Percentiles rank a stretch among this genome's conserved stretches.
phyloP scores from a whole-genome alignment of 768 basidiomycete genomes.

The Tricholoma terreum region DNA sequence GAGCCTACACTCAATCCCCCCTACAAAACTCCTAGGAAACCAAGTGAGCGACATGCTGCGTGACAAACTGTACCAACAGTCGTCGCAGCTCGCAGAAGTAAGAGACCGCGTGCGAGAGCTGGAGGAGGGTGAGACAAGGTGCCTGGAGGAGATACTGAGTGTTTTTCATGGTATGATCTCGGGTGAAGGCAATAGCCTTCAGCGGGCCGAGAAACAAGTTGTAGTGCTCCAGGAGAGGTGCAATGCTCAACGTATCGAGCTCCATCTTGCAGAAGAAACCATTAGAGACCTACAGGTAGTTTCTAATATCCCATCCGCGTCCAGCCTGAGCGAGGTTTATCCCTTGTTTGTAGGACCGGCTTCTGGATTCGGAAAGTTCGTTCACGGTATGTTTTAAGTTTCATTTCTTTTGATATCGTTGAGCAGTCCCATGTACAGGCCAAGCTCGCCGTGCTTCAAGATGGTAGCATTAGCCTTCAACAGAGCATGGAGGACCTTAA shows the following conservation, averaged over 20 bases:
- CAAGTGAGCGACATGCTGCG: constrained; percentile 39
- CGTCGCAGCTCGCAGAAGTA: constrained; percentile 31
- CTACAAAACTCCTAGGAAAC: too few species aligned
- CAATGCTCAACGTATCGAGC: constrained; percentile 52
- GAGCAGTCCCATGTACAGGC: constrained; percentile 5
- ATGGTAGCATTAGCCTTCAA: constrained; percentile 34
- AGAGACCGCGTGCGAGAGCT: constrained; percentile 33
- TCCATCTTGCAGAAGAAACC: constrained; percentile 53
- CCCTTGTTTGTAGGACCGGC: constrained; percentile 33
- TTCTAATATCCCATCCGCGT: too few species aligned
- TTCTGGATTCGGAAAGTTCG: constrained; percentile 31
- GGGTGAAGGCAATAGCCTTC: too few species aligned
- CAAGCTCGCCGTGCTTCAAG: constrained; percentile 35
- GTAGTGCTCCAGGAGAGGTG: constrained; percentile 51
- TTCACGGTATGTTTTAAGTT: constrained; percentile 29
- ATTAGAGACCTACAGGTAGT: constrained; percentile 48
- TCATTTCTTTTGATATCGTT: background rate
- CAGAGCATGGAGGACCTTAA: constrained; percentile 20
- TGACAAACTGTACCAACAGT: constrained; percentile 34
- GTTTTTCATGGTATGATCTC: background rate
- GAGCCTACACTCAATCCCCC: constrained; percentile 24
- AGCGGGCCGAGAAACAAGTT: constrained; percentile 6
- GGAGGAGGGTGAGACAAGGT: constrained; percentile 28
- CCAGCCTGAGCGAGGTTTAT: too few species aligned
- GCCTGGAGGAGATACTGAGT: constrained; percentile 17